These are phyloP conservation scores for Clavariopsis aquatica DNA, from an alignment of 495 filamentous ascomycete species.

Conservation along the genomic window DNA sequence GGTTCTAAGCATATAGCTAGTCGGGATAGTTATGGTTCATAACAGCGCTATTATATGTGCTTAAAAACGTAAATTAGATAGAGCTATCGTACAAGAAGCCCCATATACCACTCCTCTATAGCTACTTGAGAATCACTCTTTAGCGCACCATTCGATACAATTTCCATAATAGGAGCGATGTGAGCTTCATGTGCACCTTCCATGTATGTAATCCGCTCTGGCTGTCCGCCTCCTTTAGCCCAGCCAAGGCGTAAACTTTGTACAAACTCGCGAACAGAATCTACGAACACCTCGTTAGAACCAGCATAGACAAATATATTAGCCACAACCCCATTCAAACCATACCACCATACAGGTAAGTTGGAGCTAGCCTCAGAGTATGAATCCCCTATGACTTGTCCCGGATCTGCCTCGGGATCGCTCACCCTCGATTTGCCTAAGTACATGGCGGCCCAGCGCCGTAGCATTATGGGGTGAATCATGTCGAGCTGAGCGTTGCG, in stretches of 20 bases:
- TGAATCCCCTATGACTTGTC: constrained; percentile 4
- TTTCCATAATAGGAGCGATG: constrained; percentile 13
- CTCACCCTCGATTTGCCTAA: background rate
- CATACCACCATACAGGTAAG: constrained; percentile 9
- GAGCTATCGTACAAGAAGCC: background rate
- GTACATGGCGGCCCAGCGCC: constrained; percentile 23
- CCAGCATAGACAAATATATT: constrained; percentile 14
- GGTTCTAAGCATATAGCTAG: no score
- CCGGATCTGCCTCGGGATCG: constrained; percentile 13
- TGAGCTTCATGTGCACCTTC: constrained; percentile 5
- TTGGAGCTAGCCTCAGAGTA: constrained; percentile 12
- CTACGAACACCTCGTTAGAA: constrained; percentile 10
- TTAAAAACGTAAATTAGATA: no score
- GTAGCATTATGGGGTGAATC: background rate
- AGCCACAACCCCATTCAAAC: constrained; percentile 1
- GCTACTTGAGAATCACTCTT: constrained; percentile 8
- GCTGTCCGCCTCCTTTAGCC: constrained; percentile 9
- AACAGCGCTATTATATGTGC: no score
- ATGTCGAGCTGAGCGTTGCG: constrained; percentile 17
- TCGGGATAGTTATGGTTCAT: no score
- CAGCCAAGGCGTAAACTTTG: background rate
- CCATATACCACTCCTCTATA: constrained; percentile 20
- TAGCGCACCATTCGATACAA: background rate
- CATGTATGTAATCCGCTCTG: background rate
- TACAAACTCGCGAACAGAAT: background rate